A percentile compares a stretch with the other conserved stretches of the same genome.
Conservation (phyloP, 805 yeast genomes). For the Yamadazyma kitorensis region DNA sequence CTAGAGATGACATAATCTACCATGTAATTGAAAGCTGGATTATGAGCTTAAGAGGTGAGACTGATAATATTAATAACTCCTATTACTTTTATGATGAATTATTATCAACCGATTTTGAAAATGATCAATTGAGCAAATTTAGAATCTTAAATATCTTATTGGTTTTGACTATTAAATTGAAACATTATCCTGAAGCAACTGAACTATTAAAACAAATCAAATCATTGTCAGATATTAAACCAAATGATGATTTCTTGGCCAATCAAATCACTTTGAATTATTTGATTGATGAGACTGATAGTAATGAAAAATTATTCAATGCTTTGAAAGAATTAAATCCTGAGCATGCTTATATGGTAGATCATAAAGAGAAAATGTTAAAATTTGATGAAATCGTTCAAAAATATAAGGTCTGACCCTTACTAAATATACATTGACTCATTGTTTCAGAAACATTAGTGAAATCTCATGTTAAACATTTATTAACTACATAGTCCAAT, state of each 20-base stretch:
- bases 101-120: constrained; percentile 47
- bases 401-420: constrained; percentile 40
- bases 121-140: constrained; percentile 35
- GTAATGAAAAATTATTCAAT: constrained; percentile 46
- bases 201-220: constrained; percentile 49
- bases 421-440: neutral
- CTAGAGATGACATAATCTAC: constrained; percentile 66
- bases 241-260: constrained; percentile 50
- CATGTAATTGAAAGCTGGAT: constrained; percentile 79
- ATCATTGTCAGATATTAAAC: constrained; percentile 37
- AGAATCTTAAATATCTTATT: constrained; percentile 55
- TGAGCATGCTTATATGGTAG: constrained; percentile 55
- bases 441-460: neutral
- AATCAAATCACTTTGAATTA: constrained; percentile 63
- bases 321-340: constrained; percentile 49
- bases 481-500: neutral
- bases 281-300: constrained; percentile 36
- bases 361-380: constrained; percentile 57
- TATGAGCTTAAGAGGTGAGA: constrained; percentile 35
- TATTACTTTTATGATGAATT: constrained; percentile 79
- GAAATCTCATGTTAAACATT: too few relatives aligned
- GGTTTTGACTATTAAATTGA: constrained; percentile 73
- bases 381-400: constrained; percentile 68
- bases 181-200: constrained; percentile 78
- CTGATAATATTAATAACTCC: constrained; percentile 39